These are phyloP conservation scores for Rhodotorula sp. DNA, from an alignment of 1,284 basidiomycete genomes.

Conservation along the genomic window DNA sequence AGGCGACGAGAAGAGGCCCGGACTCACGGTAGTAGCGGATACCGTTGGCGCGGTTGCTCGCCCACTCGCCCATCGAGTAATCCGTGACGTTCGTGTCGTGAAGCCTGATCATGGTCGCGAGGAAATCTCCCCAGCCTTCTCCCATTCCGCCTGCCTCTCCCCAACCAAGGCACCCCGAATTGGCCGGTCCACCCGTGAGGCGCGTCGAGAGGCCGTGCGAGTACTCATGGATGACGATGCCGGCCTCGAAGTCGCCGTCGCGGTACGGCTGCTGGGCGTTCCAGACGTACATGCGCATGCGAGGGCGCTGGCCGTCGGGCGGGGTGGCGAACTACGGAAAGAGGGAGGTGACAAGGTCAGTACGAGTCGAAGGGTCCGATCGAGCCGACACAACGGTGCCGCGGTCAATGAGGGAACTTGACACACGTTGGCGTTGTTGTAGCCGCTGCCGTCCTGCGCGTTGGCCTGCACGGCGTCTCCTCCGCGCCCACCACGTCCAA, in stretches of 20 bases:
- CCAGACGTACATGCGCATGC: constrained; percentile 93
- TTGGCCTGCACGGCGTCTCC: constrained; percentile 89
- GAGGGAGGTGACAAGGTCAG: background rate
- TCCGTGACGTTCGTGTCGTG: constrained; percentile 26
- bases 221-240: constrained; percentile 47
- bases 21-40: constrained; percentile 73
- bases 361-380: background rate
- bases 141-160: constrained; percentile 84
- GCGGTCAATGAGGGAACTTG: constrained; percentile 45
- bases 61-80: constrained; percentile 85
- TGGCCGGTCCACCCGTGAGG: constrained; percentile 86
- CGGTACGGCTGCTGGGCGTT: constrained; percentile 82
- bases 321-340: constrained; percentile 56
- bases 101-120: constrained; percentile 40
- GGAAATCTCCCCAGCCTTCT: constrained; percentile 43
- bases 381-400: background rate
- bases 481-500: constrained; percentile 79
- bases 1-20: too few species aligned
- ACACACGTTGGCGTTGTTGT: constrained; percentile 45
- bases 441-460: constrained; percentile 86
- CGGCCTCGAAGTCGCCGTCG: constrained; percentile 82
- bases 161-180: constrained; percentile 51
- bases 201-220: constrained; percentile 88
- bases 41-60: constrained; percentile 69
- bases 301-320: constrained; percentile 52